phyloP scores from a whole-genome alignment of 805 yeast species.

The Wickerhamomyces strasburgensis region DNA sequence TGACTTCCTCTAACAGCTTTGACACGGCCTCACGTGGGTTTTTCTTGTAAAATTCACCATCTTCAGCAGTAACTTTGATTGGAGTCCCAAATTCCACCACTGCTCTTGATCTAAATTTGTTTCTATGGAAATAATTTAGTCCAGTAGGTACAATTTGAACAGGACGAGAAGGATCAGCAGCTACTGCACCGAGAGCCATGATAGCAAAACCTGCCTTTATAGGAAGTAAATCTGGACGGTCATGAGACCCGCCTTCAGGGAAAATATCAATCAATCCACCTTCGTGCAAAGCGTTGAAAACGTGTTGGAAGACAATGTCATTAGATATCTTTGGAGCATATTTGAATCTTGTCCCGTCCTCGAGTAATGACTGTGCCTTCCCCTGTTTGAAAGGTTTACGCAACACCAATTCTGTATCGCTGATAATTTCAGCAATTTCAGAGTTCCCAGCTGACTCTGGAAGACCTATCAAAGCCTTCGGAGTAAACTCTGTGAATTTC shows the following conservation, averaged over 20 bases:
- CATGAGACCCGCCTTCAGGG: conserved; percentile 98
- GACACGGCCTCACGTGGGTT: conserved; percentile 73
- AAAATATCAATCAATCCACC: conserved; percentile 86
- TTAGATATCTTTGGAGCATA: conserved; percentile 82
- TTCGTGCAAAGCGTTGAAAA: conserved; percentile 72
- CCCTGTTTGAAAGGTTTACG: conserved; percentile 61
- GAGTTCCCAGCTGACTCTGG: conserved; percentile 76
- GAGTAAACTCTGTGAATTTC: conserved; percentile 52
- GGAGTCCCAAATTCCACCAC: conserved; percentile 93
- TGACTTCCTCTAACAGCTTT: conserved; percentile 63
- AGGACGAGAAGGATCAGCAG: conserved; percentile 64
- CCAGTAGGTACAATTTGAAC: conserved; percentile 93
- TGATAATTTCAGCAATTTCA: conserved; percentile 58
- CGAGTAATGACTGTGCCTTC: conserved; percentile 43
- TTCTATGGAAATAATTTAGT: conserved; percentile 91
- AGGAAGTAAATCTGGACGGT: conserved; percentile 84
- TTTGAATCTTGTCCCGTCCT: conserved; percentile 59
- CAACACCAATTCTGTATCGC: conserved; percentile 66
- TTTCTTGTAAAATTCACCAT: conserved; percentile 60
- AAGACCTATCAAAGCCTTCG: conserved; percentile 64
- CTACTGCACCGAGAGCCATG: conserved; percentile 94
- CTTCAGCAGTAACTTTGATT: conserved; percentile 53
- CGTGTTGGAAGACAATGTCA: conserved; percentile 71
- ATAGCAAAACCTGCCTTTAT: conserved; percentile 96
- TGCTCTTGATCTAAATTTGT: conserved; percentile 90